Evolutionary conservation across 768 basidiomycete species (phyloP).

Genomic region (Vararia minispora): DNA sequence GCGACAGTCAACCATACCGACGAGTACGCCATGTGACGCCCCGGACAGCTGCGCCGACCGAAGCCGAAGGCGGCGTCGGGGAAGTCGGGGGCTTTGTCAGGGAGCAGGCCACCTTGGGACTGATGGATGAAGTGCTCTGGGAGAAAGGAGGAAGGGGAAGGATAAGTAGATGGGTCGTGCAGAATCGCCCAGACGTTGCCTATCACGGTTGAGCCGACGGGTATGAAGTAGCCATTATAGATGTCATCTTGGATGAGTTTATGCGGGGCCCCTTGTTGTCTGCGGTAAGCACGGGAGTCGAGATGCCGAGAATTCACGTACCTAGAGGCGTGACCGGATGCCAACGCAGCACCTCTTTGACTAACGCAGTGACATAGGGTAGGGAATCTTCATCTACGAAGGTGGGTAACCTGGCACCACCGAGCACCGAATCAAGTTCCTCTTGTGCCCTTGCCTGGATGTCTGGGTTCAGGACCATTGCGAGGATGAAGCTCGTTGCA

Average conservation of each 20-base stretch:
- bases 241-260: slow-evolving; percentile 14
- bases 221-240: slow-evolving; percentile 10
- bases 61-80: slow-evolving; percentile 5
- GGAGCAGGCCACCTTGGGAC: too few relatives aligned
- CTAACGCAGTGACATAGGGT: slow-evolving; percentile 9
- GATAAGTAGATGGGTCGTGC: slow-evolving; percentile 1
- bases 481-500: slow-evolving; percentile 18
- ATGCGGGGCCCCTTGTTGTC: slow-evolving; percentile 14
- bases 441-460: slow-evolving; percentile 19
- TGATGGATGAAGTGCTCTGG: slow-evolving; percentile 7
- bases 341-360: slow-evolving; percentile 11
- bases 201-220: slow-evolving; percentile 2
- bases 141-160: slow-evolving; percentile 3
- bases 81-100: slow-evolving; percentile 2
- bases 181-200: slow-evolving; percentile 4
- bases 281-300: too few relatives aligned
- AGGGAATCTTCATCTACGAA: slow-evolving; percentile 3
- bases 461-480: slow-evolving; percentile 22
- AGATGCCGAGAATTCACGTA: neutral
- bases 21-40: slow-evolving; percentile 3
- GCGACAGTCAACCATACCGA: slow-evolving; percentile 4
- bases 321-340: slow-evolving; percentile 2
- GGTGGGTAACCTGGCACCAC: slow-evolving; percentile 1
- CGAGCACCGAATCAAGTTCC: slow-evolving; percentile 18
- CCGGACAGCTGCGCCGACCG: slow-evolving; percentile 6